Conservation (phyloP, 106 monocot species). For the Hemerocallis citrina region DNA sequence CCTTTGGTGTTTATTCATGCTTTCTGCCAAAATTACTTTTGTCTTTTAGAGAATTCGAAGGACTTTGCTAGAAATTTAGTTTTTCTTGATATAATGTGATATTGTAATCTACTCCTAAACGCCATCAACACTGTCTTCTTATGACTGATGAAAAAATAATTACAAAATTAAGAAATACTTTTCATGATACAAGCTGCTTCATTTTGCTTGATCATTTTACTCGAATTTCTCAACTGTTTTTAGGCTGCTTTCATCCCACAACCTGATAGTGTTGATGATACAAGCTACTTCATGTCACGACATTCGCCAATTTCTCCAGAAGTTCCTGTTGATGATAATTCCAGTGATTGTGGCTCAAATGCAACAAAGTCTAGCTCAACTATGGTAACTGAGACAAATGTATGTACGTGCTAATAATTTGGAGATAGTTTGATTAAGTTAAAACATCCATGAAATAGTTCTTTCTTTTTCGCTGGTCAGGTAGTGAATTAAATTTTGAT, state of each 20-base stretch:
- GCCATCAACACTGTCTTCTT: no score
- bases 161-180: no score
- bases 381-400: conserved; percentile 13
- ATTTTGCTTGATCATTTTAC: not conserved
- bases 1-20: no score
- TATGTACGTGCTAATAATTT: not conserved
- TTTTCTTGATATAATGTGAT: no score
- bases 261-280: conserved; percentile 60
- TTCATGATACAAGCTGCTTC: no score
- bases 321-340: conserved; percentile 16
- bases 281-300: conserved; percentile 60
- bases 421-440: not conserved
- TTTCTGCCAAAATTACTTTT: no score
- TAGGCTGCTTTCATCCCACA: conserved; percentile 67
- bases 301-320: conserved; percentile 23
- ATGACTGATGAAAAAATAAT: no score
- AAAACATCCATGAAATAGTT: not conserved
- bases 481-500: no score
- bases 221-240: not conserved
- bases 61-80: no score
- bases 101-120: no score
- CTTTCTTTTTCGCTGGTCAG: not conserved
- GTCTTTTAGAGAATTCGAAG: no score
- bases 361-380: conserved; percentile 26
- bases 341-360: conserved; percentile 29